Evolutionary conservation across 106 monocot genomes (phyloP), one percentile per base, ranked within the genome.

Genomic region (Apostasia shenzhenica): DNA sequence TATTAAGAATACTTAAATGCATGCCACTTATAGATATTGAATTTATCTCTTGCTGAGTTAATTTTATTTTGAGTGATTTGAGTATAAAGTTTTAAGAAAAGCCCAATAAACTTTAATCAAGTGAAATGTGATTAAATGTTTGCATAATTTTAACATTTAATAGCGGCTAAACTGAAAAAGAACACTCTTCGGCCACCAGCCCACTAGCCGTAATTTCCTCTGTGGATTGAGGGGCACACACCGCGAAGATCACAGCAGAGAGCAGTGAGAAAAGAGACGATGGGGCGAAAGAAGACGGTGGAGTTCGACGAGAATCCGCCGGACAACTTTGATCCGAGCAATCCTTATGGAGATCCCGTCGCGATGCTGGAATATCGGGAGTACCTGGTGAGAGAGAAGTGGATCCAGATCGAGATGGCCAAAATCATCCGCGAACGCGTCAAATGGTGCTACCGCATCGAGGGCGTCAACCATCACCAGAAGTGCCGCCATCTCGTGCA

Each of bases 341-440:
- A 91, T 13, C 95, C 95, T 1, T 92, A 92, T 56, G 84, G 67
- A 3, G 86, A 95, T 62, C 95, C 95, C 45, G 95, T 95, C 72
- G 95, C 95, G 73, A 86, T 95, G 88, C 86, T 92, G 47, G 95
- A 95, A 68, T 78, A 84, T 65, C 57, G 95, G 61, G 95, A 95
- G 80, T 63, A 95, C 75, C 72, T 95, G 54, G 92, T 95, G 48
- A 69, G 95, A 49, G 95, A 95, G 92, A 95, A 95, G 80, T 92
- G 92, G 89, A 95, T 95, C 82, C 84, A 89, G 72, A 95, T 95
- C 80, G 95, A 95, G 79, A 92, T 84, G 10, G 88, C 95, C 38
- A 95, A 95, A 84, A 95, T 95, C 76, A 77, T 92, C 67, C 75
- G 95, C 37, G 95, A 95, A 57, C 76, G 78, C 59, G 80, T 95